Evolutionary conservation across 75 land plant genomes (phyloP), one percentile per base, ranked within the genome.

Genomic region (Cunninghamia lanceolata): DNA sequence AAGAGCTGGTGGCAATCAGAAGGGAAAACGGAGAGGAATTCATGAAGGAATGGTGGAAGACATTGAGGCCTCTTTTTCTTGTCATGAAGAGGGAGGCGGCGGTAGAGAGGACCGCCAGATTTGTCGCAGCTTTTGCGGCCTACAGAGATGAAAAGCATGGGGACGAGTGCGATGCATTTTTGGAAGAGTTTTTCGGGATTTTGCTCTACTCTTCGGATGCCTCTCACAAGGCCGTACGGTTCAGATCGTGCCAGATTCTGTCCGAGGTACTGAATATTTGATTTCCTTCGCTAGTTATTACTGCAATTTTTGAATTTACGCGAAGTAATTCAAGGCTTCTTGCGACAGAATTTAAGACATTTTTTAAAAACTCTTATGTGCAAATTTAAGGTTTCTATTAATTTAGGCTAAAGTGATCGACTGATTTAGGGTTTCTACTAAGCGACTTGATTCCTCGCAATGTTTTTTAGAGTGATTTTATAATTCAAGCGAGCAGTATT

Each of bases 231-330:
- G 87, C 93, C 45, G 95, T 94, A 11, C 89, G 99, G 74, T 93
- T 90, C 70, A 87, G 98, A 13, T 86, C 98, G 25, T 95, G 97
- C 86, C 99, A 98, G 93, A 89, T 98, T 11, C 87, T 98, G 47
- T 95, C 99, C 13, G 99, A 96, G 99, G 99, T 98, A 45, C 0
- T 71, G 16, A 15, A 42, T 47, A 21, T 63, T 21, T 2, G n/a
- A 34, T 15, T 54, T 28, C 75, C 8, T 70, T 88, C 2, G 14
- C 9, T 43, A 47, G 56, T 85, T 16, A 43, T 68, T 38, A 32
- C 28, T 43, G 39, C 54, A 47, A 19, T 38, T 84, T 82, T 34
- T n/a, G 28, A 25, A 19, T 17, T 0, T 40, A 21, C 28, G 19
- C 43, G 19, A 81, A 32, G 7, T 63, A 63, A 63, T 63, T 21